Conservation (phyloP, 345 rosid genomes). For the Populus simonii region DNA sequence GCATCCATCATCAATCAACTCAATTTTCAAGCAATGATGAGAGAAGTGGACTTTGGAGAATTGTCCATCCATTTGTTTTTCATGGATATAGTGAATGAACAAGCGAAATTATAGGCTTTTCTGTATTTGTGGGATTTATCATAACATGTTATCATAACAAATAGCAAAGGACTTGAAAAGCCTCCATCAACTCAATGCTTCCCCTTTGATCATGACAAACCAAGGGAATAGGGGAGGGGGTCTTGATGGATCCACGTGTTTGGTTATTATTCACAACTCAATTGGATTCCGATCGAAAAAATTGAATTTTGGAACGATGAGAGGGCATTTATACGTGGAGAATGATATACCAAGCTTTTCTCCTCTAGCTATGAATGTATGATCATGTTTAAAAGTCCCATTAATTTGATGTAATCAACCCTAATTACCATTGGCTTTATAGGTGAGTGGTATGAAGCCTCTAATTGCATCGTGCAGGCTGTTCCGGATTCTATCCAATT, state of each 20-base stretch:
- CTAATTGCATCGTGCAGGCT: too few relatives aligned
- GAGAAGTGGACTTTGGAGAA: neutral
- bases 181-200: neutral
- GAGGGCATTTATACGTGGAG: constrained; percentile 7
- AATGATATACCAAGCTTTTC: neutral
- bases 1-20: neutral
- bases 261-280: constrained; percentile 6
- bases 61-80: neutral
- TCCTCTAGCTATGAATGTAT: neutral
- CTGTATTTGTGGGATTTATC: neutral
- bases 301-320: constrained; percentile 5
- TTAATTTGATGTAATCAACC: neutral
- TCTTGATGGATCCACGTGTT: constrained; percentile 5
- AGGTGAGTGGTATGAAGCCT: too few relatives aligned
- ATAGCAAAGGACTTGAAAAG: neutral
- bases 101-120: constrained; percentile 11
- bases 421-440: too few relatives aligned
- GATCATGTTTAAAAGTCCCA: neutral
- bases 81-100: neutral
- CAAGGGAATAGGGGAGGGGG: neutral
- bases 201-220: neutral
- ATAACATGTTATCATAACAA: constrained; percentile 5
- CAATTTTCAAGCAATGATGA: neutral
- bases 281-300: constrained; percentile 20
- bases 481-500: too few relatives aligned